Conservation (phyloP, 2,329 filamentous ascomycete genomes). For the Xylaria sp. region DNA sequence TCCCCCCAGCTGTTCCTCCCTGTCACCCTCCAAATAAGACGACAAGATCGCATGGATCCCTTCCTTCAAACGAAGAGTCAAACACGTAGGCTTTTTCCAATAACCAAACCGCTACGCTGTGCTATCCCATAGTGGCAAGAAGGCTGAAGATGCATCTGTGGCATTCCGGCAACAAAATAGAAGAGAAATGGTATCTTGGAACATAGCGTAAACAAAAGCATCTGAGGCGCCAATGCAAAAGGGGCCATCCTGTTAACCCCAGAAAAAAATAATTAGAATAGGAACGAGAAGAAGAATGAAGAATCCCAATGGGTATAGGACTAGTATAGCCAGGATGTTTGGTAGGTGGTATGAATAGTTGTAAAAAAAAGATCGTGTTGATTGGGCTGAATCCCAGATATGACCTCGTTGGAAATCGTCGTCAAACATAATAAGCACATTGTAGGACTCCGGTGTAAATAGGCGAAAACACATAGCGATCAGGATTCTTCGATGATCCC, state of each 20-base stretch:
- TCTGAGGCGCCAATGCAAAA: conserved; percentile 12
- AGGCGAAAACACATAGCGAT: conserved; percentile 30
- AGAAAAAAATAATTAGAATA: background rate
- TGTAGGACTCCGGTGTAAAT: conserved; percentile 38
- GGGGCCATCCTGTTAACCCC: conserved; percentile 13
- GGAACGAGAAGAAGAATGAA: background rate
- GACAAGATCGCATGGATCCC: conserved; percentile 27
- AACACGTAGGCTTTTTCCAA: conserved; percentile 34
- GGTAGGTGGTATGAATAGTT: conserved; percentile 32
- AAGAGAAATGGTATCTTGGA: conserved; percentile 47
- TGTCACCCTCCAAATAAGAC: conserved; percentile 6
- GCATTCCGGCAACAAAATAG: conserved; percentile 36
- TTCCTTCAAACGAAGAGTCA: conserved; percentile 13
- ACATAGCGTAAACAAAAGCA: conserved; percentile 36
- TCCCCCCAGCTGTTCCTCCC: background rate
- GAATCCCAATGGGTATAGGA: conserved; percentile 3
- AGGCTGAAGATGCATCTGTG: conserved; percentile 28
- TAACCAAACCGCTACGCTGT: conserved; percentile 39
- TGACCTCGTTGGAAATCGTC: conserved; percentile 42
- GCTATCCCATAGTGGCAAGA: conserved; percentile 27
- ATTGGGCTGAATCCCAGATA: conserved; percentile 38
- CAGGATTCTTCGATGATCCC: conserved; percentile 71
- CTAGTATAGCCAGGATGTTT: conserved; percentile 9
- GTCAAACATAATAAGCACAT: conserved; percentile 25
- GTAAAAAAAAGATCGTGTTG: conserved; percentile 29